Evolutionary conservation across 75 land plant species (phyloP), one percentile per base, ranked within the genome.

Genomic region (Selaginella moellendorffii): DNA sequence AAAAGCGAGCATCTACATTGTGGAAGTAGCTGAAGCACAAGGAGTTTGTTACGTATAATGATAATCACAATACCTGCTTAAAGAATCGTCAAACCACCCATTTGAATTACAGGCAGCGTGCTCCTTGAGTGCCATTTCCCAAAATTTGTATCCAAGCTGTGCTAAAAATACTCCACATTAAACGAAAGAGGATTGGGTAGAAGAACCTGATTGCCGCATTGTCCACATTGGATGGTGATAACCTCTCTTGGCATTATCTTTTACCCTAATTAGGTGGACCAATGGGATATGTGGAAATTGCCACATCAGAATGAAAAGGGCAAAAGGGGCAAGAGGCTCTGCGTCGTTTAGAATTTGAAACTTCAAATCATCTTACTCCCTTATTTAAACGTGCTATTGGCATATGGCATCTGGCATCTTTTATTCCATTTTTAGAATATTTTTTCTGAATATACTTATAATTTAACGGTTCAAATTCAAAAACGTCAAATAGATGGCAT

Each of bases 221-320:
- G 77, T 14, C 77, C 77, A n/a, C 65, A 63, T 52, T 74, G 77
- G 29, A 74, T 72, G 5, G 77, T 74, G 59, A 74, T 74, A 28
- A 69, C 64, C 53, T 74, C 77, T 17, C 77, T 69, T 14, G 77
- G 73, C 77, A 74, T 74, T 56, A 8, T 56, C 59, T 19, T 56
- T 8, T 5, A 14, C 46, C 46, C 46, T 36, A 36, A 36, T 36
- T 36, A 36, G 14, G 14, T 36, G 46, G n/a, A n/a, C n/a, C n/a
- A n/a, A n/a, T n/a, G n/a, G n/a, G n/a, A n/a, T n/a, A 36, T 36
- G 14, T 36, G 46, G 14, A 36, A 36, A 5, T 36, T 36, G 14
- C 69, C n/a, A n/a, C n/a, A n/a, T n/a, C n/a, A n/a, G n/a, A n/a
- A n/a, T n/a, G n/a, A n/a, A n/a, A n/a, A n/a, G n/a, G n/a, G n/a